Conservation (phyloP, 345 rosid genomes). For the Eucalyptus rudis region DNA sequence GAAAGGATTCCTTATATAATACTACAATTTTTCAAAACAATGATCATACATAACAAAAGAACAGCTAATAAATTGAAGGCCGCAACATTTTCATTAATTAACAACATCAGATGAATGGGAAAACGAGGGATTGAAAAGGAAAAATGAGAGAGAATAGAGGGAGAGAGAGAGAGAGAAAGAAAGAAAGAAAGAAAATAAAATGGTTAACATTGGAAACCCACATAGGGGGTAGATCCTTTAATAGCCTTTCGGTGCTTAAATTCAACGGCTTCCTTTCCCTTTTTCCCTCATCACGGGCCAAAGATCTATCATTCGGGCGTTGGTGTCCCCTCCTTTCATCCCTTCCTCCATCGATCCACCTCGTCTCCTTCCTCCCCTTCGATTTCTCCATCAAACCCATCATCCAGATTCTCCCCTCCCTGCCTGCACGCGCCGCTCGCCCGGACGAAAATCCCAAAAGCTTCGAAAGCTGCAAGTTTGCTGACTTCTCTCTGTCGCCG, state of each 20-base stretch:
- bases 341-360: background rate
- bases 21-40: background rate
- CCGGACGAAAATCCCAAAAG: conserved; percentile 5
- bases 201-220: conserved; percentile 21
- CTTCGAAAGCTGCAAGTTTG: conserved; percentile 29
- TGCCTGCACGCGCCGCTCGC: background rate
- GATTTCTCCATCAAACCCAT: background rate
- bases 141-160: background rate
- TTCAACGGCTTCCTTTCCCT: conserved; percentile 18
- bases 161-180: background rate
- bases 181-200: no score
- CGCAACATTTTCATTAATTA: background rate
- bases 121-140: background rate
- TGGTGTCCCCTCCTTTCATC: background rate
- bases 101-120: background rate
- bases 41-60: background rate
- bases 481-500: conserved; percentile 18
- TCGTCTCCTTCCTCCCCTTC: background rate
- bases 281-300: background rate
- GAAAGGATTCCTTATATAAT: background rate
- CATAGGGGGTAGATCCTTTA: background rate
- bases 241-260: conserved; percentile 60
- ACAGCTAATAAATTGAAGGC: background rate
- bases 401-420: background rate
- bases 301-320: background rate